A percentile compares a stretch with the other conserved stretches of the same genome.
Evolutionary conservation across 306 rosid genomes (phyloP).

Genomic region (Spatholobus suberectus): DNA sequence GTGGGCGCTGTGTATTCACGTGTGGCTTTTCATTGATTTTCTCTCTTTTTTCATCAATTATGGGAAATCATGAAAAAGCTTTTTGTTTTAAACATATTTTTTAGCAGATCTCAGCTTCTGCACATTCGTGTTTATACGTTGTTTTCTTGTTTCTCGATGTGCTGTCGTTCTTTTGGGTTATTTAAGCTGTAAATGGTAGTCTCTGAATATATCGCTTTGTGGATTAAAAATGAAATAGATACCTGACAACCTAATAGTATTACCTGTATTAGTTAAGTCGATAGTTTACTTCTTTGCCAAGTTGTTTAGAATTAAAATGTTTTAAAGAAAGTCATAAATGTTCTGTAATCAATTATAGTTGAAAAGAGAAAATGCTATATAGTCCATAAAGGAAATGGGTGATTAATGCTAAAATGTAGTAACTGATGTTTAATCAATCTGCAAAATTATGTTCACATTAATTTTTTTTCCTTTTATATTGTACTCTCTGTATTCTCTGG

Average conservation of each 20-base stretch:
- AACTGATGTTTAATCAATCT: neutral
- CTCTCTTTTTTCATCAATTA: conserved; percentile 43
- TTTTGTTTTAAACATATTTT: neutral
- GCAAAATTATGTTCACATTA: neutral
- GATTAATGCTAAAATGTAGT: neutral
- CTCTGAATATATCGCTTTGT: neutral
- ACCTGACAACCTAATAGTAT: neutral
- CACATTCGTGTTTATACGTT: conserved; percentile 17
- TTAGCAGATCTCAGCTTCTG: neutral
- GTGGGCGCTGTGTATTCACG: conserved; percentile 57
- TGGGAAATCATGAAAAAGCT: conserved; percentile 52
- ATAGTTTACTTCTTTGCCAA: neutral
- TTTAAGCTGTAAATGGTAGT: neutral
- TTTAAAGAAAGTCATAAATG: neutral
- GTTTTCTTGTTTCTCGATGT: neutral
- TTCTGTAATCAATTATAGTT: neutral
- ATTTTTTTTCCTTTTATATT: no score
- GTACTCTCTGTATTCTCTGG: no score
- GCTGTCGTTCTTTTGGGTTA: neutral
- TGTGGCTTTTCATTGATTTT: conserved; percentile 69
- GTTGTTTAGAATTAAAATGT: neutral
- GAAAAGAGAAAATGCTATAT: neutral
- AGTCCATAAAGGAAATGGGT: neutral
- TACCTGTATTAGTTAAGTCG: neutral
- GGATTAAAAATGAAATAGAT: neutral